Base-by-base conservation (phyloP, 2,329 filamentous ascomycete species). In the Penicillium nordicum region DNA sequence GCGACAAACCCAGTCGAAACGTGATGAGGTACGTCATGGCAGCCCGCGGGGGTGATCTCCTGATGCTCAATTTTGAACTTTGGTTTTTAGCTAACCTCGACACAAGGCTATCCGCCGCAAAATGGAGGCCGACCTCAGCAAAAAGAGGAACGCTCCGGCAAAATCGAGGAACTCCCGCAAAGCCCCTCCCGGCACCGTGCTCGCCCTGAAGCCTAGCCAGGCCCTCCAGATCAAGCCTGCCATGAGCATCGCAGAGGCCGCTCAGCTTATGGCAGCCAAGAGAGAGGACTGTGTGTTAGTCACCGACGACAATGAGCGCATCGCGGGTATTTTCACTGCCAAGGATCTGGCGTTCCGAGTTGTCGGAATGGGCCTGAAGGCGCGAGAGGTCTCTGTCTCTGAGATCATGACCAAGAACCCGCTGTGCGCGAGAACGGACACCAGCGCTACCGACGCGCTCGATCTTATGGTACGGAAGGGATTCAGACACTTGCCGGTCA, bases 321-420 rank as follows among this genome's bases (percentile, higher is more conserved):
- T 99, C 77, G 90, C 94, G 43, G 94, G 94, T 78, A 99, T 99
- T 74, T 99, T 99, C 75, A 99, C 94, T 0, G 94, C 94, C 64
- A 99, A 99, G 80, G 94, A 99, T 80, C 82, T 99, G 72, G 94
- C 94, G 18, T 99, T 97, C 81, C 87, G 94, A 57, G 94, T 99
- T 11, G 93, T 99, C 27, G 94, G 93, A 54, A 86, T 87, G 54
- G 94, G 94, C 29, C 83, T 92, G 69, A 96, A 96, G 79, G 89
- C 94, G 32, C 88, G 85, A 73, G 90, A 88, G 72, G 86, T 97
- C 67, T 96, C 91, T 23, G 97, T 99, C 72, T 89, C 92, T 64
- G 92, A 97, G 72, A 99, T 99, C 75, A 99, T 99, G 94, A 99
- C 94, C 72, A 97, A 97, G 82, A 99, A 99, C 79, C 94, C 94